Conservation (phyloP, 2,329 filamentous ascomycete genomes). For the Madurella mycetomatis region DNA sequence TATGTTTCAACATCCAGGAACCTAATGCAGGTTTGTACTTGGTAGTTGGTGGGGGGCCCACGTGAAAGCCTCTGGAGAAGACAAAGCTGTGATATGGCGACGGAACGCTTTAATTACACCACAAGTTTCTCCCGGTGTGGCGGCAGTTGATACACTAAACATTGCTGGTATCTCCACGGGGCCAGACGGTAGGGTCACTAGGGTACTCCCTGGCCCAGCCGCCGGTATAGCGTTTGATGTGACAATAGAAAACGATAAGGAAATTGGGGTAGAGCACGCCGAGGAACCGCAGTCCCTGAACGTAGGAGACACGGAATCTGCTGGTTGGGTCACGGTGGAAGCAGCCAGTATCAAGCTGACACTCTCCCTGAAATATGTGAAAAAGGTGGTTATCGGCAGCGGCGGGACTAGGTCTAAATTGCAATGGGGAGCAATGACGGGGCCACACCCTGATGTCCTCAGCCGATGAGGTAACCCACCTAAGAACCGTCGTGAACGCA, state of each 20-base stretch:
- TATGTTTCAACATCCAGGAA: slow-evolving; percentile 24
- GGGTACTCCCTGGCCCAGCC: not conserved
- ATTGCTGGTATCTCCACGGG: not conserved
- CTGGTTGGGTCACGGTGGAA: too few relatives aligned
- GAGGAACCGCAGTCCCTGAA: slow-evolving; percentile 8
- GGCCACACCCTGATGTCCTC: slow-evolving; percentile 16
- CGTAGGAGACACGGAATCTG: not conserved
- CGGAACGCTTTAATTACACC: slow-evolving; percentile 19
- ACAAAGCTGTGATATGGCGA: slow-evolving; percentile 23
- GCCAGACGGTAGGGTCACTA: not conserved
- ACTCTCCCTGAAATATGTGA: not conserved
- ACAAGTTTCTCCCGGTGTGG: not conserved
- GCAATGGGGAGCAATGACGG: not conserved
- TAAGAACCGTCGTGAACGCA: slow-evolving; percentile 17
- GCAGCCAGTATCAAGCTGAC: not conserved
- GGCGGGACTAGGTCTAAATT: too few relatives aligned
- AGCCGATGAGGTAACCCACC: not conserved
- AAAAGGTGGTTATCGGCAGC: too few relatives aligned
- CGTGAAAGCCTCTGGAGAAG: slow-evolving; percentile 18
- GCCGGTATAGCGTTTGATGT: not conserved
- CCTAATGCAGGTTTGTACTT: slow-evolving; percentile 24
- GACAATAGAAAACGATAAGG: not conserved
- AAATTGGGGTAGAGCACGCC: not conserved
- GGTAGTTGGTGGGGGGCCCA: not conserved
- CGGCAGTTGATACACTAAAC: not conserved